Conservation (phyloP, 805 yeast species). For the Lipomyces chichibuensis region DNA sequence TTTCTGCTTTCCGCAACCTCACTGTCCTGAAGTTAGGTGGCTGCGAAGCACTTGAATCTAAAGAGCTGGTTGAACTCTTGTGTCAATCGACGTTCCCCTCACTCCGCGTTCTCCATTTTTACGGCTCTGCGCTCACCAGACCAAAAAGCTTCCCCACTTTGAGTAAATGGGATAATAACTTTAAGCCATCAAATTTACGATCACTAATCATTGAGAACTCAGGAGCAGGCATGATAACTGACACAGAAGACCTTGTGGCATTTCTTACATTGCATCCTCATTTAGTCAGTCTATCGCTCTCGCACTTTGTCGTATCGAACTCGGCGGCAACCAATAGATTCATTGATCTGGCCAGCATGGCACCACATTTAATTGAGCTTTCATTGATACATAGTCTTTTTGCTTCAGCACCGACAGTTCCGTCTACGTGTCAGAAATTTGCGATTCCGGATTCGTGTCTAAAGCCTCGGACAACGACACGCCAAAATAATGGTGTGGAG, state of each 20-base stretch:
- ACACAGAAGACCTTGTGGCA: not conserved
- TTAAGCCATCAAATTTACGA: not conserved
- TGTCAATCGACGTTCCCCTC: not conserved
- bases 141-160: not conserved
- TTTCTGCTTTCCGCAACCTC: not conserved
- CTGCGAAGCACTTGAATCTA: not conserved
- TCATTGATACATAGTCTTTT: not conserved
- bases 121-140: not conserved
- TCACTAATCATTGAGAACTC: not conserved
- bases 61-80: not conserved
- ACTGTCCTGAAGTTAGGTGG: not conserved
- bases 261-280: not conserved
- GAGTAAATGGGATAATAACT: not conserved
- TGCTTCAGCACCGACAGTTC: not conserved
- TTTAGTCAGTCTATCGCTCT: not conserved
- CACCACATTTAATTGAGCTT: not conserved
- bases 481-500: not conserved
- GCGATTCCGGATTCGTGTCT: not conserved
- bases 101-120: not conserved
- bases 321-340: not conserved
- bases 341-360: not conserved
- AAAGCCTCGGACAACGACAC: not conserved
- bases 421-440: not conserved
- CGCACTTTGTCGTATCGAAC: not conserved
- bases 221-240: not conserved